Base-by-base conservation (phyloP, 768 basidiomycete species). In the Tulasnella sp. region DNA sequence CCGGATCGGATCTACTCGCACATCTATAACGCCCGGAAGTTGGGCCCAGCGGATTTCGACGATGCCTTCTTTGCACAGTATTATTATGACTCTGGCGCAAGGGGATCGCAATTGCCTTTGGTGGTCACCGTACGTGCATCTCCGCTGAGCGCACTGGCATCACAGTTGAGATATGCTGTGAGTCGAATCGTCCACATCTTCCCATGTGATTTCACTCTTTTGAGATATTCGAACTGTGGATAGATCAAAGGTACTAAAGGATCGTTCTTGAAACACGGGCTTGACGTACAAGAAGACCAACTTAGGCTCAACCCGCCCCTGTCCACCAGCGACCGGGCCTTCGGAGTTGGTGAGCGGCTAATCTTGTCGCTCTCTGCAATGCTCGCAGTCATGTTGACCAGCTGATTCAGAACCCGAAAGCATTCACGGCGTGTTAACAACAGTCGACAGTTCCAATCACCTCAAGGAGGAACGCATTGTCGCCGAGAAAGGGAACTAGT, bases 281-380 rank as follows among this genome's bases (percentile, higher is more conserved):
- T 70, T 17, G 74, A 72, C 57, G 64, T 65, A 0, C 73, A 75
- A 56, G 73, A 73, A 43, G 61, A 65, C 19, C 67, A 70, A 59
- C 65, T 70, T 38, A 64, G 68, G 30, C 56, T 58, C 29, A 42
- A 49, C 17, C 44, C 57, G 1, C 56, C 60, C 29, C 45, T 61
- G 53, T 31, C 43, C 21, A 24, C 43, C 4, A 49, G 53, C 3
- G 57, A 63, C 44, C 52, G 53, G 19, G 42, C 49, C 15, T 68
- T 65, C 27, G 69, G 65, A 0, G 58, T 58, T 21, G 56, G 56
- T 58, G 12, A 10, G 56, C 31, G 22, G 8, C 15, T 49, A 12
- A 25, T 22, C 17, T 22, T 15, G 21, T 22, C 4, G 27, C 29
- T 17, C 15, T 9, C 34, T 17, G 8, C 25, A 25, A 17, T 8